A percentile compares a stretch with the other conserved stretches of the same genome.
phyloP scores from a whole-genome alignment of 306 rosid genomes.

The Pterocarpus santalinus region DNA sequence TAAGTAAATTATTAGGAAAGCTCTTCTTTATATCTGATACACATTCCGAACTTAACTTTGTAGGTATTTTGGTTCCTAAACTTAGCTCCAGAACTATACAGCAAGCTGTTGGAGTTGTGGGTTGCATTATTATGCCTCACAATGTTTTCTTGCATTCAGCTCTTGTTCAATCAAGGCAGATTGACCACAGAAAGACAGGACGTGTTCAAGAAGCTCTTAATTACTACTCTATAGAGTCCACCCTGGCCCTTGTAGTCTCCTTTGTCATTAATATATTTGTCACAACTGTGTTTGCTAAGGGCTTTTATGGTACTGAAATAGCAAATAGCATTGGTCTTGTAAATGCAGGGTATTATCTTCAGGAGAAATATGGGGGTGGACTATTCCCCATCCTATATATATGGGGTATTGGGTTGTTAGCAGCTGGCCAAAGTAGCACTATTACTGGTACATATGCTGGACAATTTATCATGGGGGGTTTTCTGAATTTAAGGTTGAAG shows the following conservation, averaged over 20 bases:
- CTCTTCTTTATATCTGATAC: conserved; percentile 38
- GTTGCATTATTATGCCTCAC: conserved; percentile 99
- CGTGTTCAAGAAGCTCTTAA: conserved; percentile 93
- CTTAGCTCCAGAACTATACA: conserved; percentile 89
- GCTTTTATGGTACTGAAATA: conserved; percentile 78
- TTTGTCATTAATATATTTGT: conserved; percentile 85
- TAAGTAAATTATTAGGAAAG: not conserved
- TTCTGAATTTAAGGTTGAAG: conserved; percentile 83
- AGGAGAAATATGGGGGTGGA: conserved; percentile 94
- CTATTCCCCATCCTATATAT: conserved; percentile 84
- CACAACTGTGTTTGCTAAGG: conserved; percentile 93
- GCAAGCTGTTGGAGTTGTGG: conserved; percentile 98
- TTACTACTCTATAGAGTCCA: conserved; percentile 90
- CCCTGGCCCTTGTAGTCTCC: conserved; percentile 81
- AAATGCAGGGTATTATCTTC: conserved; percentile 92
- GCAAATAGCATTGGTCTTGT: conserved; percentile 85
- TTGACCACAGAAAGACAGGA: conserved; percentile 73
- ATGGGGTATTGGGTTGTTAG: conserved; percentile 94
- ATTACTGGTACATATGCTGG: conserved; percentile 99
- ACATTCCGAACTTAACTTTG: conserved; percentile 15
- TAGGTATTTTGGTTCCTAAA: conserved; percentile 92
- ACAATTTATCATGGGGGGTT: conserved; percentile 99
- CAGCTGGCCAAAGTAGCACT: conserved; percentile 99
- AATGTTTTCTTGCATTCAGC: conserved; percentile 96
- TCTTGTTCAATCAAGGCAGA: conserved; percentile 87